A percentile compares a stretch with the other conserved stretches of the same genome.
Conservation (phyloP, 176 grass and related monocot species). For the Oryza nivara region DNA sequence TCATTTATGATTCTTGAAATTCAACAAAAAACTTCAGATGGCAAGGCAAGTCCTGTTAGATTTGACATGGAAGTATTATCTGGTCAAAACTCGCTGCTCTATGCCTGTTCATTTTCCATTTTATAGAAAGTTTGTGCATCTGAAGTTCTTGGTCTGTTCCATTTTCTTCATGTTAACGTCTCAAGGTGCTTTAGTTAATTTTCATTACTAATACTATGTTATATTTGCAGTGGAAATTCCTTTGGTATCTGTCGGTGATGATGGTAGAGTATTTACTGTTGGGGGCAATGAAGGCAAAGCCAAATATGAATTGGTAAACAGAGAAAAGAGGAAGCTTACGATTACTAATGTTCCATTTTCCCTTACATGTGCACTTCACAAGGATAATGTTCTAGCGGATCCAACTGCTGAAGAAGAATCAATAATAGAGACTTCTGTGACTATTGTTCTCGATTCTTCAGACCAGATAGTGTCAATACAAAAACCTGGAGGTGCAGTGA, state of each 20-base stretch:
- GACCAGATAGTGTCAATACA: constrained; percentile 68
- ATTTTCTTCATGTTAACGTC: not conserved
- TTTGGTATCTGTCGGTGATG: constrained; percentile 89
- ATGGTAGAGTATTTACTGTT: constrained; percentile 85
- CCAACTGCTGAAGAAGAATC: constrained; percentile 44
- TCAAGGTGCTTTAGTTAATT: constrained; percentile 4
- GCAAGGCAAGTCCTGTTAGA: not conserved
- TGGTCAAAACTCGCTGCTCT: not conserved
- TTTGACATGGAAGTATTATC: constrained; percentile 19
- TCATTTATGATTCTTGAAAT: constrained; percentile 2
- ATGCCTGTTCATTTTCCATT: not conserved
- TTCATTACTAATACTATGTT: not conserved
- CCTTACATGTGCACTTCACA: constrained; percentile 64
- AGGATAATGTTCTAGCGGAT: not conserved
- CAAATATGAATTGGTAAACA: constrained; percentile 85
- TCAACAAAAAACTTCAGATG: not conserved
- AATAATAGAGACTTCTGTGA: constrained; percentile 75
- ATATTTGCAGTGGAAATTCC: constrained; percentile 76
- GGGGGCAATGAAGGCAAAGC: constrained; percentile 61
- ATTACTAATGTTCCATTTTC: constrained; percentile 70
- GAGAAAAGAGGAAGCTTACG: constrained; percentile 84
- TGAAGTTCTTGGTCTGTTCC: constrained; percentile 1
- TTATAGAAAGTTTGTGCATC: not conserved
- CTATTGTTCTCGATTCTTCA: constrained; percentile 75
- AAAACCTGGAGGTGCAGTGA: constrained; percentile 71